A percentile compares a stretch with the other conserved stretches of the same genome.
Evolutionary conservation across 257 asterid species (phyloP).

Genomic region (Salvia splendens): DNA sequence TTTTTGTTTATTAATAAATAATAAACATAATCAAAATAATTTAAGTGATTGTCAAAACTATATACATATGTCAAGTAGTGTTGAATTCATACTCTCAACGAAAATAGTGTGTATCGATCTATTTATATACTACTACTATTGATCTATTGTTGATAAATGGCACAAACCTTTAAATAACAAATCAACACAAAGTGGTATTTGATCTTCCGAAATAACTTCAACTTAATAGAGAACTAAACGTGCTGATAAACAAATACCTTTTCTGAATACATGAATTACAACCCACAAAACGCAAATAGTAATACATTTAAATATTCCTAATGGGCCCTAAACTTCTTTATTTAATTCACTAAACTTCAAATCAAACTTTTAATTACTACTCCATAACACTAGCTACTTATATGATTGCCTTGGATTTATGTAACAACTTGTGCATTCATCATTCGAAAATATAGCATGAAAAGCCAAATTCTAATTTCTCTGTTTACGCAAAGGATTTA

Average conservation of each 20-base stretch:
- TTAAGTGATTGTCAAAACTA: too few relatives aligned
- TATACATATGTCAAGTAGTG: too few relatives aligned
- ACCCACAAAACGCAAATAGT: not conserved
- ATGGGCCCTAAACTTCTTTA: constrained; percentile 20
- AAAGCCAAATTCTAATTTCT: too few relatives aligned
- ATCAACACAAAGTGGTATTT: not conserved
- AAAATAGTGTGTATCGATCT: too few relatives aligned
- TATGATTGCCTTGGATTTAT: not conserved
- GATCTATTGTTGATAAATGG: not conserved
- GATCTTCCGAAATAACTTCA: not conserved
- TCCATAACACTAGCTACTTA: not conserved
- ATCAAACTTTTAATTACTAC: not conserved
- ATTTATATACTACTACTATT: too few relatives aligned
- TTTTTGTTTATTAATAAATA: too few relatives aligned
- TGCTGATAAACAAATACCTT: not conserved
- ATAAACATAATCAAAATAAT: too few relatives aligned
- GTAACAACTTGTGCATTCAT: too few relatives aligned
- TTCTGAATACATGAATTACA: not conserved
- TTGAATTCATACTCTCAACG: too few relatives aligned
- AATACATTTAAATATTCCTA: not conserved
- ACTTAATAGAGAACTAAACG: not conserved
- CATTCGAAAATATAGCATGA: too few relatives aligned
- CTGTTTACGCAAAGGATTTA: too few relatives aligned
- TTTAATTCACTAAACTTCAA: constrained; percentile 3
- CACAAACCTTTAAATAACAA: not conserved